Conservation (phyloP, 805 yeast genomes). For the Myxozyma nipponensis region DNA sequence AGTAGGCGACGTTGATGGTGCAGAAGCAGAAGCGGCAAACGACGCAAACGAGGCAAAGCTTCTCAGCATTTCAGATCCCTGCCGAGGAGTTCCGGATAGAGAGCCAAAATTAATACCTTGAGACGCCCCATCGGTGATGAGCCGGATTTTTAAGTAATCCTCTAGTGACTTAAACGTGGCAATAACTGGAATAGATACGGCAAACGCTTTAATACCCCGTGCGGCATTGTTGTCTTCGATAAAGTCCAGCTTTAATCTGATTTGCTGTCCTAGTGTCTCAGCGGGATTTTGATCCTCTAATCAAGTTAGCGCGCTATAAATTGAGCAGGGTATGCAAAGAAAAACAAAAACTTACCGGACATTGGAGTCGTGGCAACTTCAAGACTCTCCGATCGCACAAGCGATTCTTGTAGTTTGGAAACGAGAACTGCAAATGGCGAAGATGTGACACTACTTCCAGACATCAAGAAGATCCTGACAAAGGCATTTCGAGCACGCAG, state of each 20-base stretch:
- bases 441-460: conserved; percentile 30
- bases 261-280: conserved; percentile 58
- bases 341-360: conserved; percentile 3
- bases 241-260: conserved; percentile 54
- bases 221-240: conserved; percentile 34
- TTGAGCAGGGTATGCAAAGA: conserved; percentile 3
- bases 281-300: conserved; percentile 26
- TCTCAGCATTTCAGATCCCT: conserved; percentile 14
- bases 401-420: conserved; percentile 62
- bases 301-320: conserved; percentile 7
- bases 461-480: conserved; percentile 40
- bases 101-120: background rate
- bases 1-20: conserved; percentile 5
- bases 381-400: conserved; percentile 71
- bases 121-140: conserved; percentile 24
- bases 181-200: conserved; percentile 50
- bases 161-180: conserved; percentile 48
- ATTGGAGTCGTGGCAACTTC: conserved; percentile 54
- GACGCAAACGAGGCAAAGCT: conserved; percentile 17
- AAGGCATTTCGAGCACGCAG: conserved; percentile 40
- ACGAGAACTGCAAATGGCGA: conserved; percentile 48
- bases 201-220: conserved; percentile 32
- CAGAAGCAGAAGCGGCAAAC: conserved; percentile 19
- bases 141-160: conserved; percentile 43
- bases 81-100: conserved; percentile 9